A percentile compares a stretch with the other conserved stretches of the same genome.
Evolutionary conservation across 2,329 filamentous ascomycete genomes (phyloP).

Genomic region (Epichloe amarillans): DNA sequence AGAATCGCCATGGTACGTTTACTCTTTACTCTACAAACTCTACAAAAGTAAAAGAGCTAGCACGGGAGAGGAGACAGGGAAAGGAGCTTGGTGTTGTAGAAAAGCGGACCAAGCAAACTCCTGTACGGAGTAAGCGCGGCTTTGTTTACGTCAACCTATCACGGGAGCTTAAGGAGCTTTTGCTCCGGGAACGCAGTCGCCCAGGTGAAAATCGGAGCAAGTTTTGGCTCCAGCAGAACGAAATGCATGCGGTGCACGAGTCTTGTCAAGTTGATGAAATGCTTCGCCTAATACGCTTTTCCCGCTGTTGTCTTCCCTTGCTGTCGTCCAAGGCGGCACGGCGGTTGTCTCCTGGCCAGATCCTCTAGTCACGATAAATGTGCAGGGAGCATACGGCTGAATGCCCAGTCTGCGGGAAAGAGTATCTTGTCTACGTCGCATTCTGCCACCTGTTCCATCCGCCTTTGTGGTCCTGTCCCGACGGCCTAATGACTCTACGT

Average conservation of each 20-base stretch:
- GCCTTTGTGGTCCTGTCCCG: conserved; percentile 33
- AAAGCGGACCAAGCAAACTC: conserved; percentile 5
- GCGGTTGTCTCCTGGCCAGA: background rate
- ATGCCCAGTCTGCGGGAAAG: conserved; percentile 47
- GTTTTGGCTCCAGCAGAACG: conserved; percentile 3
- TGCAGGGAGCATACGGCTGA: conserved; percentile 43
- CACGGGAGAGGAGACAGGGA: background rate
- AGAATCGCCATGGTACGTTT: too few relatives aligned
- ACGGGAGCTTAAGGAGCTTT: conserved; percentile 4
- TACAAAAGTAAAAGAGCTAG: background rate
- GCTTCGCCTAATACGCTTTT: background rate
- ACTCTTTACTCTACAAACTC: too few relatives aligned
- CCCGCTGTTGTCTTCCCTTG: background rate
- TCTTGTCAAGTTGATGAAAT: conserved; percentile 3
- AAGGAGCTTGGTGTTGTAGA: conserved; percentile 4
- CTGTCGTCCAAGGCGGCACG: background rate
- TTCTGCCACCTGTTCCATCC: conserved; percentile 40
- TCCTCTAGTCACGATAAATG: conserved; percentile 33
- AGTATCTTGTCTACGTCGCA: conserved; percentile 44
- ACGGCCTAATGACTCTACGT: conserved; percentile 24
- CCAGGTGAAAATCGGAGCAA: conserved; percentile 1
- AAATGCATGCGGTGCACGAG: conserved; percentile 3
- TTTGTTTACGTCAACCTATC: conserved; percentile 2
- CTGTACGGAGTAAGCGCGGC: conserved; percentile 3
- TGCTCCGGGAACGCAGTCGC: conserved; percentile 5